Base-by-base conservation (phyloP, 2,329 filamentous ascomycete species). In the Mycogone perniciosa region DNA sequence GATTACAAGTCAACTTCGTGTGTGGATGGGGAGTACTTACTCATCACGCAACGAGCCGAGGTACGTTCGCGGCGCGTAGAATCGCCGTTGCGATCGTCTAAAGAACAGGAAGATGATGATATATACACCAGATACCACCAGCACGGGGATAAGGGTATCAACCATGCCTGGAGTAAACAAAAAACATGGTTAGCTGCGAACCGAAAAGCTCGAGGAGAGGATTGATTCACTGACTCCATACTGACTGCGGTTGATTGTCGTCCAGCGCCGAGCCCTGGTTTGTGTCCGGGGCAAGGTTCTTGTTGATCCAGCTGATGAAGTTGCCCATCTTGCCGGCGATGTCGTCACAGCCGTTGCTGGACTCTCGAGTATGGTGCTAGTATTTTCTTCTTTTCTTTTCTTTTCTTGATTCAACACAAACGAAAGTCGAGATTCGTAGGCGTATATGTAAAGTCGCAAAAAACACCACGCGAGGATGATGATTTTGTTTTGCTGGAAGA, bases 41-140 rank as follows among this genome's bases (percentile, higher is more conserved):
- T 75, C 67, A 41, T 75, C 70, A 7, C 71, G 67, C 8, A 79
- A 62, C 40, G 76, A 77, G 13, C 67, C 69, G 29, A 79, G 59
- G 30, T 80, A 71, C 1, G 75, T 72, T 56, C 80, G 71, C 5
- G 80, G 79, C 6, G 77, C 70, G 62, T 83, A 83, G 46, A 80
- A 79, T 29, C 79, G 72, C 26, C 70, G 65, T 38, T 73, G 71
- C 30, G 70, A 75, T 44, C 69, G 70, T 39, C 80, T 70, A 37
- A 78, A 59, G 11, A 73, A 43, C 46, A 81, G 57, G 61, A 82
- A 83, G 50, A 80, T 64, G 54, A 67, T 30, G n/a, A 81, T 50
- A 57, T 77, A 81, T 33, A 78, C 58, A 29, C 56, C 65, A 5
- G 77, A 71, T 52, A 76, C 72, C 40, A 76, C 54, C 41, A 77